phyloP scores from a whole-genome alignment of 331 rosid genomes.

The Erythrophleum ivorense region DNA sequence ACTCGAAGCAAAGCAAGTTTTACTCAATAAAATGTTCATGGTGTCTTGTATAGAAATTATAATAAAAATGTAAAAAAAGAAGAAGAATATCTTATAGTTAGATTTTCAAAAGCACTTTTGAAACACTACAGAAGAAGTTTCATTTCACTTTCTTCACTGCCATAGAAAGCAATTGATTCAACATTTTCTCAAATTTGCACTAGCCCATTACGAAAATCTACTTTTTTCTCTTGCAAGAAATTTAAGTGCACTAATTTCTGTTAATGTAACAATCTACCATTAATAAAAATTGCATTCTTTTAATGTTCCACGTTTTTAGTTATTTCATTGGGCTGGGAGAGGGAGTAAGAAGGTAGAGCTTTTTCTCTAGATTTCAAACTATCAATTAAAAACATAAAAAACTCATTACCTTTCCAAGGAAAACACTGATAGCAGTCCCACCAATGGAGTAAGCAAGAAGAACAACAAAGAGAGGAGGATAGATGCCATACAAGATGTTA shows the following conservation, averaged over 20 bases:
- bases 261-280: slow-evolving; percentile 36
- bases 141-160: slow-evolving; percentile 90
- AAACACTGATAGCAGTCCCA: no score
- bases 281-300: slow-evolving; percentile 15
- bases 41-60: slow-evolving; percentile 9
- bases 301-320: no score
- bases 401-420: no score
- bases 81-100: slow-evolving; percentile 61
- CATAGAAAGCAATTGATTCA: slow-evolving; percentile 94
- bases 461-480: no score
- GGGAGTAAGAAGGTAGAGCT: no score
- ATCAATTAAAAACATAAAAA: no score
- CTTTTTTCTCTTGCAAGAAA: slow-evolving; percentile 97
- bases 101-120: slow-evolving; percentile 86
- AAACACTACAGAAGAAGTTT: slow-evolving; percentile 93
- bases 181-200: slow-evolving; percentile 96
- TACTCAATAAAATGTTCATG: slow-evolving; percentile 8
- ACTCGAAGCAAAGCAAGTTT: no score
- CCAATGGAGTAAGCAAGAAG: no score
- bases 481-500: no score
- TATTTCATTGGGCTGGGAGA: no score
- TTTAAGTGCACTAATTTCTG: slow-evolving; percentile 87
- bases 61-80: slow-evolving; percentile 19
- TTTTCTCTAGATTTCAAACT: no score
- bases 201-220: slow-evolving; percentile 97